Percentiles rank a stretch among this genome's conserved stretches.
Conservation (phyloP, 768 basidiomycete species). For the Clavaria fumosa region DNA sequence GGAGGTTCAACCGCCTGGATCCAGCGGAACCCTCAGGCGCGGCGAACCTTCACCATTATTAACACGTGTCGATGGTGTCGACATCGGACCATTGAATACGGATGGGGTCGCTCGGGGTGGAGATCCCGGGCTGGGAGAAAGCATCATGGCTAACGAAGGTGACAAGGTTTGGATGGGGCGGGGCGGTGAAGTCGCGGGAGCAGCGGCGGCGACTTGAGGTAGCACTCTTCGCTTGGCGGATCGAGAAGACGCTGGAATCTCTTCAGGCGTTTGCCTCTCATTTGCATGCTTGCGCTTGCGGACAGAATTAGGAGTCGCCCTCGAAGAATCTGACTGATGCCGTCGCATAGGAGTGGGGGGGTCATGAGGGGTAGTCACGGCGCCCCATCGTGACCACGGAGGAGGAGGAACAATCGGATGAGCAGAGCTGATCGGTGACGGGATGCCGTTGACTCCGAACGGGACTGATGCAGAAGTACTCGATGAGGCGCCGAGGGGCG, state of each 20-base stretch:
- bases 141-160: conserved; percentile 48
- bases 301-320: conserved; percentile 23
- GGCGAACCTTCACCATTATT: too few relatives aligned
- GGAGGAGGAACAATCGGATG: conserved; percentile 19
- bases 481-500: conserved; percentile 1
- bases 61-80: too few relatives aligned
- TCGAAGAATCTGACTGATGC: conserved; percentile 20
- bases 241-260: conserved; percentile 14
- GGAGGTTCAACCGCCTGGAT: too few relatives aligned
- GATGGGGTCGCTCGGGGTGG: conserved; percentile 16
- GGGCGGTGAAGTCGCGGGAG: conserved; percentile 16
- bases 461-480: conserved; percentile 3
- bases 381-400: conserved; percentile 36
- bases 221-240: conserved; percentile 25
- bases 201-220: conserved; percentile 18
- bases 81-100: too few relatives aligned
- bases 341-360: conserved; percentile 30
- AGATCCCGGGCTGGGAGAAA: conserved; percentile 44
- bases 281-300: conserved; percentile 34
- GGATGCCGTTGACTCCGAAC: conserved; percentile 4
- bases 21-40: too few relatives aligned
- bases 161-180: conserved; percentile 34
- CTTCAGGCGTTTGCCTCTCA: conserved; percentile 17
- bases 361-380: conserved; percentile 28
- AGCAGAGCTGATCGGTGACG: too few relatives aligned